These are phyloP conservation scores for Agrostemma githago DNA, from an alignment of 148 eudicot species.

Conservation along the genomic window DNA sequence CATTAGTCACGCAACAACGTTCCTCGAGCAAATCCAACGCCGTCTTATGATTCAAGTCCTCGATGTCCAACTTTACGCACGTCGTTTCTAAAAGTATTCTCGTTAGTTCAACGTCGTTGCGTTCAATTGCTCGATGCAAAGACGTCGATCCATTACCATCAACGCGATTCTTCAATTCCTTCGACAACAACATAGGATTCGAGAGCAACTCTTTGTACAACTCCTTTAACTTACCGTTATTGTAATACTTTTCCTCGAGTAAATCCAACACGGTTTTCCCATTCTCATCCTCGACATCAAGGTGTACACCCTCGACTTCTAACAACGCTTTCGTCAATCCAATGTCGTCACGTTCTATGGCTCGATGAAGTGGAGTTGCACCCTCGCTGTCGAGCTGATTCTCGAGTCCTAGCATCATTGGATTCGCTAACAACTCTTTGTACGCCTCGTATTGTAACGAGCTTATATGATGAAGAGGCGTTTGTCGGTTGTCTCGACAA, in stretches of 20 bases:
- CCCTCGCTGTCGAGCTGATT: slow-evolving; percentile 10
- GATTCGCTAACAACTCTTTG: not conserved
- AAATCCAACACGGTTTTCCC: slow-evolving; percentile 3
- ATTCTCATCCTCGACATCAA: slow-evolving; percentile 9
- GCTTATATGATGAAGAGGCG: slow-evolving; percentile 15
- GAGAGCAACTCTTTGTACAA: no score
- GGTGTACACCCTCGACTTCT: slow-evolving; percentile 7
- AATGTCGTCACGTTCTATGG: slow-evolving; percentile 2
- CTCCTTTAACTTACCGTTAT: no score
- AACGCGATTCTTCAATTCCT: slow-evolving; percentile 10
- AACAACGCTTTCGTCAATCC: slow-evolving; percentile 11
- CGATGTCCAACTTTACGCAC: not conserved
- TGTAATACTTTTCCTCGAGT: not conserved
- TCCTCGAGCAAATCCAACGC: slow-evolving; percentile 13
- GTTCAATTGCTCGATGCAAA: slow-evolving; percentile 13
- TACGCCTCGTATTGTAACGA: not conserved
- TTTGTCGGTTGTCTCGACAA: slow-evolving; percentile 9
- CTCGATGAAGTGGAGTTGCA: slow-evolving; percentile 6
- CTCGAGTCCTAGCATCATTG: not conserved
- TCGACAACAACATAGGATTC: not conserved
- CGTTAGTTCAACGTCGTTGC: not conserved
- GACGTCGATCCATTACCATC: slow-evolving; percentile 1
- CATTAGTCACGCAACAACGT: not conserved
- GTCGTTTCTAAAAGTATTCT: not conserved
- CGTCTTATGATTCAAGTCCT: slow-evolving; percentile 2